Percentiles rank a stretch among this genome's conserved stretches.
Conservation (phyloP, 805 yeast genomes). For the Sugiyamaella chiloensis region DNA sequence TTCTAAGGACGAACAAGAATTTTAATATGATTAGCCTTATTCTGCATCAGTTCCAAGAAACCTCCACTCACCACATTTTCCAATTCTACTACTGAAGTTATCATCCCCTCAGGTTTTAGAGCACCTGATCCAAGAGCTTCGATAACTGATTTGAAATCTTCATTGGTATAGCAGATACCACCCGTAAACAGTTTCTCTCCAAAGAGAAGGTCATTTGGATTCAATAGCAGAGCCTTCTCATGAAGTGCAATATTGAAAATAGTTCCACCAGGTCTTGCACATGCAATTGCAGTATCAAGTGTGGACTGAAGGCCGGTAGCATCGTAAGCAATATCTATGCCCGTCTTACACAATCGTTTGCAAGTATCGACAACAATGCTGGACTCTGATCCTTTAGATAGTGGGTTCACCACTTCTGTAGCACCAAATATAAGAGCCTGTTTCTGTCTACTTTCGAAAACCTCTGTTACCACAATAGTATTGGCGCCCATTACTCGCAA, state of each 20-base stretch:
- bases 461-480: constrained; percentile 49
- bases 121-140: constrained; percentile 40
- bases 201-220: constrained; percentile 54
- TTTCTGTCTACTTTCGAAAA: constrained; percentile 43
- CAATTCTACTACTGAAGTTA: constrained; percentile 50
- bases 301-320: constrained; percentile 56
- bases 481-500: constrained; percentile 46
- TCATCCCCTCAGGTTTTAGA: constrained; percentile 40
- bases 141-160: constrained; percentile 54
- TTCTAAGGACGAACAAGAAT: constrained; percentile 49
- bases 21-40: constrained; percentile 55
- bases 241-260: constrained; percentile 67
- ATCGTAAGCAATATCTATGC: constrained; percentile 51
- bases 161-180: constrained; percentile 55
- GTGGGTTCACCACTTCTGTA: constrained; percentile 47
- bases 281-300: constrained; percentile 48
- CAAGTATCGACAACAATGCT: constrained; percentile 35
- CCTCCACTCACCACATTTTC: constrained; percentile 54
- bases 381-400: constrained; percentile 35
- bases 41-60: constrained; percentile 45
- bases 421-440: constrained; percentile 39
- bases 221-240: constrained; percentile 47
- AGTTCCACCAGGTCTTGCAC: constrained; percentile 49
- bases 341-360: constrained; percentile 41
- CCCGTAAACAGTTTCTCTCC: constrained; percentile 57